These are phyloP conservation scores for Tephrocybe sp. DNA, from an alignment of 768 basidiomycete species.

Conservation along the genomic window DNA sequence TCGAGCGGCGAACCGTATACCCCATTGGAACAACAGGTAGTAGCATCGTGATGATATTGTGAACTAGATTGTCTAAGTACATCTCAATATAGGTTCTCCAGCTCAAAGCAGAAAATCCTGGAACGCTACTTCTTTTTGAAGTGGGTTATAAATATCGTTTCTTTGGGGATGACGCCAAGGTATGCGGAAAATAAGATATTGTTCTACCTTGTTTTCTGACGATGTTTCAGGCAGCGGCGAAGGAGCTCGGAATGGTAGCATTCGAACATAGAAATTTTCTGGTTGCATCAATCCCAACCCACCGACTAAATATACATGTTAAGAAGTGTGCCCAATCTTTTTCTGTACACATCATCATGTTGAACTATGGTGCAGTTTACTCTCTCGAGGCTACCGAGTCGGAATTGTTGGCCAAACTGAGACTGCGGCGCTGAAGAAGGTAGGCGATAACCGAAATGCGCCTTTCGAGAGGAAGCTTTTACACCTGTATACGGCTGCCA, in stretches of 20 bases:
- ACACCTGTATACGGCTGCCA: conserved; percentile 81
- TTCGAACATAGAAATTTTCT: conserved; percentile 71
- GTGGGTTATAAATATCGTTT: conserved; percentile 85
- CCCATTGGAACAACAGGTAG: conserved; percentile 72
- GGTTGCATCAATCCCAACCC: conserved; percentile 71
- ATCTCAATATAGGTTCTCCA: conserved; percentile 41
- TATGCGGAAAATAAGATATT: conserved; percentile 19
- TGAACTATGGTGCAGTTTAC: conserved; percentile 38
- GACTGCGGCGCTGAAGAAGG: conserved; percentile 88
- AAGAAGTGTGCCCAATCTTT: conserved; percentile 52
- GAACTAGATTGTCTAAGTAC: not conserved
- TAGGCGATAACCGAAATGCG: conserved; percentile 66
- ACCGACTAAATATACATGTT: conserved; percentile 65
- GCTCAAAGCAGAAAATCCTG: conserved; percentile 64
- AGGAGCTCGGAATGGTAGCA: conserved; percentile 76
- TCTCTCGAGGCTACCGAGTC: conserved; percentile 78
- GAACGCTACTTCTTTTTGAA: conserved; percentile 72
- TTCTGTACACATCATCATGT: not conserved
- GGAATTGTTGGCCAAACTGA: conserved; percentile 83
- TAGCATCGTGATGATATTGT: conserved; percentile 11
- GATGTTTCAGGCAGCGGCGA: conserved; percentile 56
- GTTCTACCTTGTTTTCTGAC: conserved; percentile 2
- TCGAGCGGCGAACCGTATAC: conserved; percentile 73
- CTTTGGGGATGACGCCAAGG: conserved; percentile 83
- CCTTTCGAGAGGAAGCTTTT: conserved; percentile 75